These are phyloP conservation scores for Mycena capillaripes DNA, from an alignment of 768 basidiomycete genomes.

Conservation along the genomic window DNA sequence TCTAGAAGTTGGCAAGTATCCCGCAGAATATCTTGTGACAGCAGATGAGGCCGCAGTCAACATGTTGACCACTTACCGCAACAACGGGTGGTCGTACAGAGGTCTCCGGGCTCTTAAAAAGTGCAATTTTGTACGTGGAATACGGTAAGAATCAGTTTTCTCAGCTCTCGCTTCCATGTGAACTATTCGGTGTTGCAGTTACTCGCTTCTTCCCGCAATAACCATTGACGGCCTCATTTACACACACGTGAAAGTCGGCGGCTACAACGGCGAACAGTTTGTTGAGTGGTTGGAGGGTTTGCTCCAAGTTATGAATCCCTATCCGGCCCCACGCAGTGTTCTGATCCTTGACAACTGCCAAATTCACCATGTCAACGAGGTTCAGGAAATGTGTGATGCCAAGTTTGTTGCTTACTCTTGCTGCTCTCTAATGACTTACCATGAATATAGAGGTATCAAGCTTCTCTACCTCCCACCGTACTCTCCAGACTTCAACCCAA, in stretches of 20 bases:
- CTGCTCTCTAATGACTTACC: background rate
- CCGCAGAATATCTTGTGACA: background rate
- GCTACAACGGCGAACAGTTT: background rate
- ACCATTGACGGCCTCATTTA: background rate
- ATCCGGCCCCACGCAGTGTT: background rate
- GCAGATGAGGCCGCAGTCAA: background rate
- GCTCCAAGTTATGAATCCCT: background rate
- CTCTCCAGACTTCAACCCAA: background rate
- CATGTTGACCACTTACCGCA: background rate
- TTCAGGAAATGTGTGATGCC: background rate
- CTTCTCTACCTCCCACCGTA: background rate
- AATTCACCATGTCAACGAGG: background rate
- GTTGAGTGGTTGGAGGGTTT: no score
- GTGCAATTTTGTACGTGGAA: background rate
- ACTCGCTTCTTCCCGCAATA: background rate
- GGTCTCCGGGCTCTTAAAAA: background rate
- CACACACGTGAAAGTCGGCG: background rate
- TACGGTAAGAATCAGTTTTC: background rate
- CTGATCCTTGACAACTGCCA: background rate
- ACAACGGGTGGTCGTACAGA: background rate
- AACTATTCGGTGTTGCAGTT: background rate
- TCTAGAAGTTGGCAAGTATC: no score
- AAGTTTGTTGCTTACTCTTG: background rate
- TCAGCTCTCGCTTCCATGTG: background rate
- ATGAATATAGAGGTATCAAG: background rate